Evolutionary conservation across 2,329 filamentous ascomycete species (phyloP), one percentile per base, ranked within the genome.

Genomic region (Drechslerella stenobrocha): DNA sequence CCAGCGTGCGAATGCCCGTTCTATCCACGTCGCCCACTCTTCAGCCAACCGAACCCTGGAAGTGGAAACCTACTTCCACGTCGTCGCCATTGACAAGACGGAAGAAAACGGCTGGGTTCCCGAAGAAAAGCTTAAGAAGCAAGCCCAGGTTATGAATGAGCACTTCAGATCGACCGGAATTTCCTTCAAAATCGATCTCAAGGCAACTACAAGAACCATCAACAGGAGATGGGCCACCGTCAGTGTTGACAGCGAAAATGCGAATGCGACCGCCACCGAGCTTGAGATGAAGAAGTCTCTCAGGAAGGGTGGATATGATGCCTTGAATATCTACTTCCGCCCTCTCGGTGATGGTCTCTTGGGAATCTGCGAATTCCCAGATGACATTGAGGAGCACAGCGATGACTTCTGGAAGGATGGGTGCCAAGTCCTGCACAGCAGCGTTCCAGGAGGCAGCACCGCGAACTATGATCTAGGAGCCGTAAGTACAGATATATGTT

Each of bases 131-230:
- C 73, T 76, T 67, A 58, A 73, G 46, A 70, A 75, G 55, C 80
- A 82, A 74, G 71, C 82, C n/a, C 69, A 73, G 2, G 77, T 78
- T 18, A 71, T 82, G 71, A 82, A 82, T 72, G 55, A 70, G 0
- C 78, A 78, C 13, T 82, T 78, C 60, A 75, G 74, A 15, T 75
- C 76, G 0, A 75, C 80, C 28, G 76, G 77, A 52, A 76, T 82
- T 70, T 72, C 72, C 1, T 83, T 82, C 74, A n/a, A n/a, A n/a
- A n/a, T n/a, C n/a, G 76, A 75, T 23, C 76, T 80, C 37, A 74
- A 77, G 18, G 75, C 75, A 53, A 79, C 75, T 18, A 77, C 77
- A 57, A 78, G 76, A 69, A 80, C 80, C 32, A 74, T 81, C 71
- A 81, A 82, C 75, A 35, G 73, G 18, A 74, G 74, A 71, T 83